Base-by-base conservation (phyloP, 176 grass and related monocot genomes). In the Avena eriantha region DNA sequence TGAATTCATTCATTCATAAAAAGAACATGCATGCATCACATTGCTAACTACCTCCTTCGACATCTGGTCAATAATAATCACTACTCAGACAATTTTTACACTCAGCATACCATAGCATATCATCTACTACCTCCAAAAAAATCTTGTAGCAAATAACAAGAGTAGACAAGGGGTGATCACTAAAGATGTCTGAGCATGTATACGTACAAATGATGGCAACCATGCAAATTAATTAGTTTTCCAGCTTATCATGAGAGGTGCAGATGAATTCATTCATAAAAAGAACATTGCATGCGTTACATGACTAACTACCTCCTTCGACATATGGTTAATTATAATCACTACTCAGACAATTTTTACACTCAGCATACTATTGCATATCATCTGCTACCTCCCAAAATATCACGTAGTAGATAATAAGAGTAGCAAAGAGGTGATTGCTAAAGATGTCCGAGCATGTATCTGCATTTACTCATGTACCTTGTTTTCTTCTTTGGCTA, bases 401-500 rank as follows among this genome's bases (percentile, higher is more conserved):
- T 69, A 48, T 73, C 19, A 0, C 6, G 41, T 45, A 41, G 17
- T 82, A 53, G 26, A 86, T 81, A 85, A 90, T 63, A 81, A 47
- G 15, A 16, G 83, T 78, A 88, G 63, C 51, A 35, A 86, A 78
- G 64, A 86, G 80, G 36, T 36, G 88, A 39, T 77, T 18, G 53
- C 80, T 79, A 85, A 47, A 60, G 39, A 83, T 83, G 78, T 73
- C 45, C 14, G 4, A 17, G 50, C 50, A 53, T 53, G 50, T 17
- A 53, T 16, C 3, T 79, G 69, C 76, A 69, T 73, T 86, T 72
- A 78, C 31, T 45, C 22, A 65, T 59, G 36, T 88, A 98, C 96
- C 96, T 95, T 90, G 55, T 91, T 89, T 89, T 96, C 88, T 74
- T 84, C 69, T 84, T 91, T 86, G 70, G 39, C 85, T 58, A 56